Evolutionary conservation across 345 rosid species (phyloP), one percentile per base, ranked within the genome.

Genomic region (Bruguiera sexangula): DNA sequence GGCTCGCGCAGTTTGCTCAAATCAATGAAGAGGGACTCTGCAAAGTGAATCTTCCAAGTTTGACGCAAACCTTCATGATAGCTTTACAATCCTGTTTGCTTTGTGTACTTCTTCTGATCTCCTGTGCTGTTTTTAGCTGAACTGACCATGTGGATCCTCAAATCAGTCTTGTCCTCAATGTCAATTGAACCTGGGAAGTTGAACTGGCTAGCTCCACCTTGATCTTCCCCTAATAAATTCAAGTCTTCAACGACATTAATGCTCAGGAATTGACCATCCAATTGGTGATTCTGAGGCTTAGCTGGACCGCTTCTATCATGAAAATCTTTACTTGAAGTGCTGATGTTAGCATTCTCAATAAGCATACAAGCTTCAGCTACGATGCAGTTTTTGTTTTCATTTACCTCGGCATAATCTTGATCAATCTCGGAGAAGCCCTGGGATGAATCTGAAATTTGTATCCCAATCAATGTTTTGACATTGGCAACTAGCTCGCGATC

Each of bases 51-150:
- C 71, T 85, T 36, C 78, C 58, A 10, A 86, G 72, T 75, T 84
- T 89, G 57, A 84, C 72, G 67, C 97, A 84, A 57, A 89, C 79
- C 84, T 91, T 94, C 98, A 91, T 94, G 56, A 91, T 65, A 55
- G 91, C 80, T n/a, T 95, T 89, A 75, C 95, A 87, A 60, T 88
- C 92, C 67, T 83, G 92, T 75, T 82, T 93, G 75, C 76, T 91
- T 39, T 68, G 29, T 27, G 29, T 27, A 27, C 29, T 3, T 65
- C 76, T 13, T 68, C 48, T 76, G 85, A 19, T 19, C 59, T 73
- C 37, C 57, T 39, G 20, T 31, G 20, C 30, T 16, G 15, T 69
- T 73, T 51, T 64, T 34, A 6, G 36, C 7, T 34, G 36, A 34
- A 34, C 8, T 34, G 36, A 34, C 36, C 36, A 34, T 32, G 36